Evolutionary conservation across 306 rosid species (phyloP).

Genomic region (Urtica urens): DNA sequence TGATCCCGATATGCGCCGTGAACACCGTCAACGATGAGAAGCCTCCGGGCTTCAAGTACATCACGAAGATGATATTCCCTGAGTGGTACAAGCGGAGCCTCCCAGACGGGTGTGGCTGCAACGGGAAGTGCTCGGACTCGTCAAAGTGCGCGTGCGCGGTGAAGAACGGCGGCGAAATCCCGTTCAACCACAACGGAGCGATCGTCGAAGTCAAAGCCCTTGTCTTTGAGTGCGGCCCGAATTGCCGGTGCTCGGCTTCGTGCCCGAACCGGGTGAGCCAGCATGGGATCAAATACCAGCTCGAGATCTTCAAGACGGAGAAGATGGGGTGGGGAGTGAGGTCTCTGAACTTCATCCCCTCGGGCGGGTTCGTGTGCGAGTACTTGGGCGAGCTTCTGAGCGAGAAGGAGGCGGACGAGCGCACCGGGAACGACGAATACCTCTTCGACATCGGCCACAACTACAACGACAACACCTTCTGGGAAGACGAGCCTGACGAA

Average conservation of each 20-base stretch:
- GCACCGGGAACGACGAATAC: conserved; percentile 80
- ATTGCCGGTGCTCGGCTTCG: conserved; percentile 65
- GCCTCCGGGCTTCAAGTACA: conserved; percentile 64
- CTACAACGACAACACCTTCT: conserved; percentile 37
- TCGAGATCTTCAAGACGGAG: conserved; percentile 73
- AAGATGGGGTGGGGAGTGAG: conserved; percentile 94
- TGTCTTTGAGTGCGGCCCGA: conserved; percentile 80
- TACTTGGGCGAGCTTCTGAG: conserved; percentile 86
- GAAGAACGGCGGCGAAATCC: conserved; percentile 74
- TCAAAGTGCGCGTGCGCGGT: conserved; percentile 60
- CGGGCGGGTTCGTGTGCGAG: conserved; percentile 88
- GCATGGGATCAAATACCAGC: conserved; percentile 64
- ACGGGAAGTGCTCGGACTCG: conserved; percentile 61
- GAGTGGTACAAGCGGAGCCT: conserved; percentile 40
- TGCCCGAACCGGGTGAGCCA: conserved; percentile 82
- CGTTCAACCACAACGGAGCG: conserved; percentile 65
- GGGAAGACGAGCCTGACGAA: conserved; percentile 62
- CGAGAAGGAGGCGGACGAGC: conserved; percentile 76
- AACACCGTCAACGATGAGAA: conserved; percentile 68
- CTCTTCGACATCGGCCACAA: conserved; percentile 80
- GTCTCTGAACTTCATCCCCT: conserved; percentile 76
- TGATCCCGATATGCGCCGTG: conserved; percentile 61
- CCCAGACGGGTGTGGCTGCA: conserved; percentile 60
- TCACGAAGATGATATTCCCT: conserved; percentile 65
- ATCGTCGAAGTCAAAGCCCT: conserved; percentile 80